A percentile compares a stretch with the other conserved stretches of the same genome.
Conservation (phyloP, 345 rosid species). For the Salix suchowensis region DNA sequence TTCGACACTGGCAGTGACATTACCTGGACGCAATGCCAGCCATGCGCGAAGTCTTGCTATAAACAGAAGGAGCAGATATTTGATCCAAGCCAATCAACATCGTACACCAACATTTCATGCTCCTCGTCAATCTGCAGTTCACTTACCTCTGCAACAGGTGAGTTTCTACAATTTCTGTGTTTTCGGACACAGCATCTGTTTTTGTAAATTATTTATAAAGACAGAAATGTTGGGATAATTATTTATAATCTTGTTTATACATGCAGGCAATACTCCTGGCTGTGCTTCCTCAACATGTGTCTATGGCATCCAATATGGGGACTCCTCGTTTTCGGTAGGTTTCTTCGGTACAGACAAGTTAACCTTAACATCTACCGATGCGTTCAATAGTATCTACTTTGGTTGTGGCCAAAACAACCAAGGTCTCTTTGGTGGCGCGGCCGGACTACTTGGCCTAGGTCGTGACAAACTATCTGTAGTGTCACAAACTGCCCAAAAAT, state of each 20-base stretch:
- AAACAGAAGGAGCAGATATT: slow-evolving; percentile 19
- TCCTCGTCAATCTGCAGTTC: slow-evolving; percentile 37
- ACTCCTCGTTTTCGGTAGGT: slow-evolving; percentile 63
- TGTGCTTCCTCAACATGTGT: slow-evolving; percentile 60
- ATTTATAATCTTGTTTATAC: no score
- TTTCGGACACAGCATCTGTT: no score
- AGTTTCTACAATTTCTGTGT: no score
- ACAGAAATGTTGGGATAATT: no score
- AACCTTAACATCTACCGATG: slow-evolving; percentile 47
- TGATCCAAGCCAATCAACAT: slow-evolving; percentile 25
- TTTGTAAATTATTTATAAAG: no score
- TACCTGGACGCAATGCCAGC: slow-evolving; percentile 32
- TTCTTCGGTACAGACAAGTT: slow-evolving; percentile 58
- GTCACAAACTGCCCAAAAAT: slow-evolving; percentile 54
- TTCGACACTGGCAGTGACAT: slow-evolving; percentile 33
- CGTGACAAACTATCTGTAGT: slow-evolving; percentile 61
- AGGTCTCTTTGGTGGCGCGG: slow-evolving; percentile 67
- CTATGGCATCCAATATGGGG: slow-evolving; percentile 78
- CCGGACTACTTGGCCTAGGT: slow-evolving; percentile 83
- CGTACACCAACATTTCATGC: slow-evolving; percentile 63
- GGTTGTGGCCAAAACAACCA: slow-evolving; percentile 84
- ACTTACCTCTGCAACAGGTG: slow-evolving; percentile 55
- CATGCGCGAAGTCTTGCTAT: slow-evolving; percentile 22
- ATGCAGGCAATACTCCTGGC: slow-evolving; percentile 38
- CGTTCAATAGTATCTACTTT: slow-evolving; percentile 40